Evolutionary conservation across 768 basidiomycete species (phyloP).

Genomic region (Myochromella boudieri): DNA sequence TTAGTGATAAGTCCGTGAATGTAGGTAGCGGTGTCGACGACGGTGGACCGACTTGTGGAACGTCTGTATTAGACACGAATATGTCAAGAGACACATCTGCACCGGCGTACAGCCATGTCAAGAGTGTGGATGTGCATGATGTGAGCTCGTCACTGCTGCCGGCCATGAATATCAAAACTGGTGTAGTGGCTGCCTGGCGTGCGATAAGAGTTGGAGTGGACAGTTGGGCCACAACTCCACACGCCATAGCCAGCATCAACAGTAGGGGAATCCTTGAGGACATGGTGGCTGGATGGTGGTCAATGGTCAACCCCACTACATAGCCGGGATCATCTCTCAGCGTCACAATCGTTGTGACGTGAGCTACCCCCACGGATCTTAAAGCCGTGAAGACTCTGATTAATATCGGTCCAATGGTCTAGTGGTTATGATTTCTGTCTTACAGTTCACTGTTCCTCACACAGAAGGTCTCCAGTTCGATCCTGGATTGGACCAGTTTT

Average conservation of each 20-base stretch:
- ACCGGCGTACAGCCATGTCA: constrained; percentile 42
- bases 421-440: constrained; percentile 50
- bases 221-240: neutral
- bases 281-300: constrained; percentile 6
- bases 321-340: neutral
- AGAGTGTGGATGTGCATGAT: constrained; percentile 25
- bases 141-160: constrained; percentile 15
- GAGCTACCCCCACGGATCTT: neutral
- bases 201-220: neutral
- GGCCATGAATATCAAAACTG: constrained; percentile 21
- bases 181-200: constrained; percentile 11
- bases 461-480: constrained; percentile 40
- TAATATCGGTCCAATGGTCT: constrained; percentile 31
- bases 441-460: constrained; percentile 18
- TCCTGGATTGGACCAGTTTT: constrained; percentile 30
- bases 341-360: neutral
- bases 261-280: constrained; percentile 7
- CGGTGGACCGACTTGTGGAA: constrained; percentile 22
- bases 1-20: constrained; percentile 6
- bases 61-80: constrained; percentile 39
- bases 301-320: neutral
- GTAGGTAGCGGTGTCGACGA: constrained; percentile 9
- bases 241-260: constrained; percentile 4
- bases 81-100: constrained; percentile 27
- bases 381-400: neutral